Base-by-base conservation (phyloP, 257 asterid genomes). In the Gynochthodes officinalis region DNA sequence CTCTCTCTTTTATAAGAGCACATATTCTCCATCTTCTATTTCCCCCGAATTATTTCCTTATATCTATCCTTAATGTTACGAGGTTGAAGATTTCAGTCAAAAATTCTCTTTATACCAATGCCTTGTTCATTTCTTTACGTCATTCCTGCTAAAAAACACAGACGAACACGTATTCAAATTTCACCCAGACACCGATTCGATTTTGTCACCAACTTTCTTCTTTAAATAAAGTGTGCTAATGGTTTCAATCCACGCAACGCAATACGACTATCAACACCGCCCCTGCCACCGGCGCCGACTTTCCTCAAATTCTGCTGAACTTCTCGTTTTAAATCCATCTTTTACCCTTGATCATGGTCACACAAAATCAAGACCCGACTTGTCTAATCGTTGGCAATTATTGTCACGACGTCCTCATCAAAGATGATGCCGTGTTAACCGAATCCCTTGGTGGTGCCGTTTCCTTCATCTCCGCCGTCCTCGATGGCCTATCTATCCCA, bases 361-460 rank as follows among this genome's bases (percentile, higher is more conserved):
- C 46, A 4, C 65, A 77, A 40, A 28, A 69, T 52, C 71, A 71
- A 71, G 74, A 63, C 27, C 75, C 67, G 35, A 62, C 73, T 18
- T 76, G 96, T 79, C 80, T 91, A 37, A 85, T 93, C 63, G 97
- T 91, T 57, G 97, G 98, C 75, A 93, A 91, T 75, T 93, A 91
- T 78, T 91, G 97, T 87, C 98, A 93, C 81, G 98, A 93, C 73
- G 89, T 93, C 18, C 72, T 93, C 49, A 80, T 87, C 74, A 90
- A 86, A 64, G 96, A 91, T 80, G 92, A 78, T 75, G 83, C 61
- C 81, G 84, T 89, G 0, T 32, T 91, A 0, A 92, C 88, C 27
- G 88, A 89, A 54, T 91, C 97, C 49, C 94, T 93, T 57, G 98
- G 98, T 78, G 98, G 98, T 67, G 98, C 97, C 70, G 86, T 84